Conservation (phyloP, 306 rosid genomes). For the Sicyos baderoa region DNA sequence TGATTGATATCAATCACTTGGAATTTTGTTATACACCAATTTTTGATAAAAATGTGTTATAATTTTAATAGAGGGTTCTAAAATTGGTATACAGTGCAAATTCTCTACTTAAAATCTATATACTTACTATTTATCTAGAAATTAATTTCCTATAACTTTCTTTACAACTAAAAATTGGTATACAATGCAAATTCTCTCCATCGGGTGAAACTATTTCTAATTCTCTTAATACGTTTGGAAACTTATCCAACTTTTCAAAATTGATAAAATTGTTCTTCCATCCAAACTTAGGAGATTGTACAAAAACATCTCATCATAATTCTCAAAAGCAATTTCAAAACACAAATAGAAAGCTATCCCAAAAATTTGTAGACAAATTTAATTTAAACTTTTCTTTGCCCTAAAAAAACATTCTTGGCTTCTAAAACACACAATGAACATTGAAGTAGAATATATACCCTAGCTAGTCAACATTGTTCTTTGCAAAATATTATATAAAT, state of each 20-base stretch:
- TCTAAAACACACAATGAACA: slow-evolving; percentile 11
- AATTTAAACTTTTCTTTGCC: neutral
- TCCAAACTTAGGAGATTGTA: neutral
- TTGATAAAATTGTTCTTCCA: neutral
- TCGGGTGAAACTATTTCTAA: neutral
- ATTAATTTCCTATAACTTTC: too few relatives aligned
- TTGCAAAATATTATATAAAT: slow-evolving; percentile 4
- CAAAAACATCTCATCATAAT: neutral
- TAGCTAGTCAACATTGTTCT: slow-evolving; percentile 19
- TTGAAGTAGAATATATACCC: slow-evolving; percentile 12
- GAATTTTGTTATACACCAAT: too few relatives aligned
- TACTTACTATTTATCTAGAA: too few relatives aligned
- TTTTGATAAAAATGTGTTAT: too few relatives aligned
- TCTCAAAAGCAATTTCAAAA: neutral
- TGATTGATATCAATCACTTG: too few relatives aligned
- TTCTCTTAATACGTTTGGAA: neutral
- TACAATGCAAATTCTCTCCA: too few relatives aligned
- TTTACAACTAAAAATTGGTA: too few relatives aligned
- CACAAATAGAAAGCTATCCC: neutral
- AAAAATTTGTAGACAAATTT: neutral
- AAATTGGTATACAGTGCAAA: too few relatives aligned
- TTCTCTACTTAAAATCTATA: too few relatives aligned
- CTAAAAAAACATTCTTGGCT: slow-evolving; percentile 13
- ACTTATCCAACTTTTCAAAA: neutral
- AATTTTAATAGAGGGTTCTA: too few relatives aligned